These are phyloP conservation scores for Aspergillus piperis DNA, from an alignment of 2,329 filamentous ascomycete species.

Conservation along the genomic window DNA sequence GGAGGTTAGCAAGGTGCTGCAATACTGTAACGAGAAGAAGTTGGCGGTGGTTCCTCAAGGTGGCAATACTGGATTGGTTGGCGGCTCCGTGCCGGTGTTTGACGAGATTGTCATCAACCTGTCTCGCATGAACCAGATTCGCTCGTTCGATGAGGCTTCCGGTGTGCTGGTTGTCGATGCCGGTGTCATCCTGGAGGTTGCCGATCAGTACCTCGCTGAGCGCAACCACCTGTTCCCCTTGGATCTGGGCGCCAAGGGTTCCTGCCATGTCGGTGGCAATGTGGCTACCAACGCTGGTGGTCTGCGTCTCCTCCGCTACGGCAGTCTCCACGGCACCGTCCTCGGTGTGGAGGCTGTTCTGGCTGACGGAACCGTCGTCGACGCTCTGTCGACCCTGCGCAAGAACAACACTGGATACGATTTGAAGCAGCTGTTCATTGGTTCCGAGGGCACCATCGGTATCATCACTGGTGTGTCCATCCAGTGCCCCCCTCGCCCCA, in stretches of 20 bases:
- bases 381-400: slow-evolving; percentile 82
- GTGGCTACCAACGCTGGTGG: slow-evolving; percentile 95
- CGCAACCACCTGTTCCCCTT: slow-evolving; percentile 88
- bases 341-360: slow-evolving; percentile 91
- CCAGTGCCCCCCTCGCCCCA: slow-evolving; percentile 81
- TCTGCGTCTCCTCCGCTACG: slow-evolving; percentile 84
- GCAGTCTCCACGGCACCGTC: slow-evolving; percentile 89
- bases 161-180: slow-evolving; percentile 88
- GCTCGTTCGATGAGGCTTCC: slow-evolving; percentile 89
- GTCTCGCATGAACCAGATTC: slow-evolving; percentile 84
- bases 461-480: slow-evolving; percentile 91
- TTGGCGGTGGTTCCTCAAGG: slow-evolving; percentile 96
- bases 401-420: slow-evolving; percentile 99
- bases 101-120: slow-evolving; percentile 97
- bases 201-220: slow-evolving; percentile 81
- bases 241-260: slow-evolving; percentile 96
- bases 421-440: slow-evolving; percentile 94
- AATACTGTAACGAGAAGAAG: slow-evolving; percentile 91
- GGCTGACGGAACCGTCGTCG: slow-evolving; percentile 86
- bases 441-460: slow-evolving; percentile 90
- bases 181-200: slow-evolving; percentile 85
- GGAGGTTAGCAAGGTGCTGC: slow-evolving; percentile 85
- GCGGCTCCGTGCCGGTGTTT: slow-evolving; percentile 93
- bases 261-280: slow-evolving; percentile 94
- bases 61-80: slow-evolving; percentile 93